Percentiles rank a stretch among this genome's conserved stretches.
These are phyloP conservation scores for Colletotrichum cereale DNA, from an alignment of 2,329 filamentous ascomycete species.

Conservation along the genomic window DNA sequence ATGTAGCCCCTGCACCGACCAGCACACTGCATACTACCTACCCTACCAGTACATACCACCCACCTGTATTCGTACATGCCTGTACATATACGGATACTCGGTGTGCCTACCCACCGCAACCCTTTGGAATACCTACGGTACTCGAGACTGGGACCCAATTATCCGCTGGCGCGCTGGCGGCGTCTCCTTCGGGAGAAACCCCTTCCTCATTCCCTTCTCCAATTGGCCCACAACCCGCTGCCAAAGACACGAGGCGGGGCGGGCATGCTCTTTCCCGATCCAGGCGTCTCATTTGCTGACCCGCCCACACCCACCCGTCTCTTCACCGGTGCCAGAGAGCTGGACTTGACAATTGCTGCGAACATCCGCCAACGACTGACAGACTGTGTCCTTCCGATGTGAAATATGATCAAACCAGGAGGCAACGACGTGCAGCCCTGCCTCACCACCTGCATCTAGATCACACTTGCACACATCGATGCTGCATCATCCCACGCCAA, in stretches of 20 bases:
- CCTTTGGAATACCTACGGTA: neutral
- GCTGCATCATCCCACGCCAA: conserved; percentile 4
- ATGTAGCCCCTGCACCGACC: neutral
- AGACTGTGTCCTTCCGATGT: conserved; percentile 26
- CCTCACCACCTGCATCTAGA: conserved; percentile 8
- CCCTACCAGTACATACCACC: no score
- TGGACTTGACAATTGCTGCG: conserved; percentile 37
- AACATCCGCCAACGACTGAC: conserved; percentile 38
- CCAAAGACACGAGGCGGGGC: conserved; percentile 6
- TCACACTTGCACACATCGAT: conserved; percentile 13
- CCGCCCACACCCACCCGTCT: conserved; percentile 27
- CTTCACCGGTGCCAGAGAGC: conserved; percentile 39
- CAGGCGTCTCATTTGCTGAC: conserved; percentile 27
- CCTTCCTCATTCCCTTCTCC: conserved; percentile 16
- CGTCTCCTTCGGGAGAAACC: conserved; percentile 13
- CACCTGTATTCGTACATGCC: no score
- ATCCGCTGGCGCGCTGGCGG: neutral
- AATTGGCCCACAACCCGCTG: conserved; percentile 20
- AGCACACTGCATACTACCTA: neutral
- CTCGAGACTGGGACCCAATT: neutral
- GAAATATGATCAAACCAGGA: conserved; percentile 28
- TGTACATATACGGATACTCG: no score
- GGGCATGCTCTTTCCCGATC: conserved; percentile 29
- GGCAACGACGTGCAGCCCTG: conserved; percentile 5
- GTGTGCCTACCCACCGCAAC: neutral